Base-by-base conservation (phyloP, 345 rosid species). In the Heritiera littoralis region DNA sequence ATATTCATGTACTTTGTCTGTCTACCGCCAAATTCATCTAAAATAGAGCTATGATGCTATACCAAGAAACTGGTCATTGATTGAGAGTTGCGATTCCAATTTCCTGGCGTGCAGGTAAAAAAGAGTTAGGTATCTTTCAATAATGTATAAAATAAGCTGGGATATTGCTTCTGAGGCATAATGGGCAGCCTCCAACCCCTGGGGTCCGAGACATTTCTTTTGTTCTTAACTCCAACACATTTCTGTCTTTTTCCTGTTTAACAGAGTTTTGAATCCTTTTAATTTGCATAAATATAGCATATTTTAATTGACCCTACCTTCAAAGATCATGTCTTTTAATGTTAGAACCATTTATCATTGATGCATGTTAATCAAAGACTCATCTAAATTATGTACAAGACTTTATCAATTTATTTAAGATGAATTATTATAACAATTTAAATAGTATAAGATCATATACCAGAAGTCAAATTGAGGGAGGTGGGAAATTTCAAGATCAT, bases 171-270 rank as follows among this genome's bases (percentile, higher is more conserved):
- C 78, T 63, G 28, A 38, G 84, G 81, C 86, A 83, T 66, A 45
- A 79, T 83, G 88, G 88, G 86, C 72, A 76, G 84, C 83, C 83
- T 85, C 81, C 84, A 46, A 67, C 66, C 65, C 77, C 12, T 56
- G 75, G 83, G 85, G 78, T 77, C 85, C 77, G 68, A 77, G 2
- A 45, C 70, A 59, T 69, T 61, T 77, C 41, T 78, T 78, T 67
- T 74, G 52, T 78, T 82, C 43, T 41, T 41, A 41, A 2, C 0
- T 23, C 6, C 43, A 35, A 35, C 38, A 35, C 38, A 35, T 41
- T 41, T 41, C 43, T 41, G 1, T 10, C 38, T 30, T 64, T 12
- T 61, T 5, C 2, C 1, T 28, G 38, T 23, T 28, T 7, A 3
- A 28, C 38, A 61, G 11, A 61, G 17, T 60, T 60, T 60, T 60